A percentile compares a stretch with the other conserved stretches of the same genome.
phyloP scores from a whole-genome alignment of 2,329 filamentous ascomycete species.

The Arthrocladium fulminans region DNA sequence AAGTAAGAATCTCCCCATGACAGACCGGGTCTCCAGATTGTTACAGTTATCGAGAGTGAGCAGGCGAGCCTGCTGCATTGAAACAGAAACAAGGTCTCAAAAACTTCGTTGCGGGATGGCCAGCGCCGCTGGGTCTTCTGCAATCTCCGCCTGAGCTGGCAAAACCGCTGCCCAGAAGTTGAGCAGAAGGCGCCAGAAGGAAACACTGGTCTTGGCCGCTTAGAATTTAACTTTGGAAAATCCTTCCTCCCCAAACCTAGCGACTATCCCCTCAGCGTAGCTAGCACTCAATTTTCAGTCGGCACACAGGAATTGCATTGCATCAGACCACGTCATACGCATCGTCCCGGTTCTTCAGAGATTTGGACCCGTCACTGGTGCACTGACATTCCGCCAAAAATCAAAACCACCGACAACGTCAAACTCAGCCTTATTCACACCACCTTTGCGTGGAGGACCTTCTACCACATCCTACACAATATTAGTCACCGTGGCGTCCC shows the following conservation, averaged over 20 bases:
- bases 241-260: not conserved
- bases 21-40: no score
- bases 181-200: not conserved
- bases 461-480: not conserved
- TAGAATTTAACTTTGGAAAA: not conserved
- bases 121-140: no score
- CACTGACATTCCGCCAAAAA: not conserved
- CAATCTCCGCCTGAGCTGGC: not conserved
- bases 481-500: slow-evolving; percentile 9
- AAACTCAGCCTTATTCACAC: not conserved
- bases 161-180: not conserved
- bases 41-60: no score
- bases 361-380: not conserved
- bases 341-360: not conserved
- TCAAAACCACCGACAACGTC: not conserved
- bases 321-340: not conserved
- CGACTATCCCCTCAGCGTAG: not conserved
- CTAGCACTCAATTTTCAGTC: not conserved
- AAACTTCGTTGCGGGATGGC: no score
- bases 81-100: not conserved
- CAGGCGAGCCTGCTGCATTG: not conserved
- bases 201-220: no score
- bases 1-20: no score
- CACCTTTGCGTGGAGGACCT: not conserved
- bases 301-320: not conserved